Conservation (phyloP, 768 basidiomycete genomes). For the Naganishia antarctica region DNA sequence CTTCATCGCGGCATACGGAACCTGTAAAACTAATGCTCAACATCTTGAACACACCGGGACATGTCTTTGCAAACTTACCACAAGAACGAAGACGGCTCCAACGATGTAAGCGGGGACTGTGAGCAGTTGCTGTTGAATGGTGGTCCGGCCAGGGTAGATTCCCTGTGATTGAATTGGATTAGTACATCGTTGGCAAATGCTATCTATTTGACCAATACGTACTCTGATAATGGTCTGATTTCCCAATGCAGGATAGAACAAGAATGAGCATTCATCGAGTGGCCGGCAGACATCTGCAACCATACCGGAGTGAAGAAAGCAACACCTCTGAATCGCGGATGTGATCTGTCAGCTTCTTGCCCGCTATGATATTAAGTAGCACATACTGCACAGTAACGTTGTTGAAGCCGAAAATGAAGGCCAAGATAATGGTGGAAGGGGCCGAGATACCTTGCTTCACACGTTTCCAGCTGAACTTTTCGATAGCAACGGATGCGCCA, state of each 20-base stretch:
- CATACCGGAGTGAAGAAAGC: constrained; percentile 32
- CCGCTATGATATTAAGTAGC: too few relatives aligned
- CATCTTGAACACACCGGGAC: not conserved
- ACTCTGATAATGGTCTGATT: constrained; percentile 34
- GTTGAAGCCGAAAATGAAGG: constrained; percentile 39
- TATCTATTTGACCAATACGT: not conserved
- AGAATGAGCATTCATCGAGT: not conserved
- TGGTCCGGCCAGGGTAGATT: constrained; percentile 34
- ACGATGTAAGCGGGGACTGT: constrained; percentile 32
- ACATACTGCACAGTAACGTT: constrained; percentile 33
- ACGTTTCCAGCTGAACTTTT: constrained; percentile 30
- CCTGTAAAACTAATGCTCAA: not conserved
- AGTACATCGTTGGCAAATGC: not conserved
- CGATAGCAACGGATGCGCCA: constrained; percentile 32
- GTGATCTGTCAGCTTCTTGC: not conserved
- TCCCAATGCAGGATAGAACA: too few relatives aligned
- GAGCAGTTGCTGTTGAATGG: constrained; percentile 32
- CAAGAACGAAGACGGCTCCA: constrained; percentile 30
- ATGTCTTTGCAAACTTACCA: not conserved
- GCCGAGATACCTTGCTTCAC: constrained; percentile 24
- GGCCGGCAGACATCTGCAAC: not conserved
- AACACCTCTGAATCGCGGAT: constrained; percentile 18
- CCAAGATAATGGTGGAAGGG: constrained; percentile 27
- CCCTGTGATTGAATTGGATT: not conserved
- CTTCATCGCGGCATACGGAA: constrained; percentile 34